Evolutionary conservation across 768 basidiomycete genomes (phyloP).

Genomic region (Mycena venus): DNA sequence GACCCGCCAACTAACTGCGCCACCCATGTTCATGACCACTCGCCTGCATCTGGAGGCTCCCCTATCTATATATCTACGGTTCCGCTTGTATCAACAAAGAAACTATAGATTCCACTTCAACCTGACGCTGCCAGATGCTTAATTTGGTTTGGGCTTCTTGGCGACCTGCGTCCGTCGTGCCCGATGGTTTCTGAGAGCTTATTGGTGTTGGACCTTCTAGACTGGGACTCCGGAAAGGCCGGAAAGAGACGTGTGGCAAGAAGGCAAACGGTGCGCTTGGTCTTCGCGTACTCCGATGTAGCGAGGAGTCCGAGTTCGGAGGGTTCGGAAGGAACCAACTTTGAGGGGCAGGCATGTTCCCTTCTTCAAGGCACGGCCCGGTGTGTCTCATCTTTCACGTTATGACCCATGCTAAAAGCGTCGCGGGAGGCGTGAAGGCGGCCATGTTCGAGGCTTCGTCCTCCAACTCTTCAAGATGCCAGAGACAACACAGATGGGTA

Average conservation of each 20-base stretch:
- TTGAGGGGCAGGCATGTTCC: neutral
- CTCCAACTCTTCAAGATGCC: too few relatives aligned
- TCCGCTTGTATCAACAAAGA: conserved; percentile 32
- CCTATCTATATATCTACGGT: conserved; percentile 34
- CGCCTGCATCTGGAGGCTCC: conserved; percentile 16
- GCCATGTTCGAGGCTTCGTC: too few relatives aligned
- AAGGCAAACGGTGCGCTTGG: neutral
- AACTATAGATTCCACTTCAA: conserved; percentile 30
- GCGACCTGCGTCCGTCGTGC: neutral
- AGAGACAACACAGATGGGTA: too few relatives aligned
- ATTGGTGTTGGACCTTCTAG: neutral
- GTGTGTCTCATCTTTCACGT: neutral
- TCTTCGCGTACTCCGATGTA: neutral
- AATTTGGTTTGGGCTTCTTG: neutral
- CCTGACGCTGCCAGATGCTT: neutral
- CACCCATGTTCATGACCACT: neutral
- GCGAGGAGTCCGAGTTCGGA: neutral
- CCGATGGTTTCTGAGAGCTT: neutral
- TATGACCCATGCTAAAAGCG: neutral
- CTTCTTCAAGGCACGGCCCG: too few relatives aligned
- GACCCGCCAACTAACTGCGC: conserved; percentile 20
- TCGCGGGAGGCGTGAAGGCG: conserved; percentile 21
- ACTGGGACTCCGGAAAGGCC: neutral
- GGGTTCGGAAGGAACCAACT: neutral
- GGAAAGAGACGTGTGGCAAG: neutral